Conservation (phyloP, 2,329 filamentous ascomycete species). For the Tolypocladium album region DNA sequence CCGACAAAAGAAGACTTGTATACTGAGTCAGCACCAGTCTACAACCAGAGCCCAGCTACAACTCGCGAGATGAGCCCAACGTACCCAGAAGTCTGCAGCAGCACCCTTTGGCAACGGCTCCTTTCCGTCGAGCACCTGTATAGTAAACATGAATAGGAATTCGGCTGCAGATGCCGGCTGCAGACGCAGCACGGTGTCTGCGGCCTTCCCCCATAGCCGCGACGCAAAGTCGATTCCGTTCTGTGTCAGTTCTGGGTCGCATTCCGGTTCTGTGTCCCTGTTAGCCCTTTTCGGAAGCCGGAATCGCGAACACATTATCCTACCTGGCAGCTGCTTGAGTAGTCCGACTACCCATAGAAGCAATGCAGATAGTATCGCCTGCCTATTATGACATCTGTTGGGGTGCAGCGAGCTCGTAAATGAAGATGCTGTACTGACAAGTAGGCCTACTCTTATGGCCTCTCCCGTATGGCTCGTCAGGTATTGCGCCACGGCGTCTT, state of each 20-base stretch:
- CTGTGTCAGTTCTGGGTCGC: conserved; percentile 63
- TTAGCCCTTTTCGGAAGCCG: not conserved
- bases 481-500: conserved; percentile 54
- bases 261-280: conserved; percentile 46
- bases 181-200: conserved; percentile 48
- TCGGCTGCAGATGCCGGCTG: conserved; percentile 47
- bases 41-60: no score
- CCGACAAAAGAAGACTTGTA: conserved; percentile 40
- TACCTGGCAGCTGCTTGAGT: conserved; percentile 51
- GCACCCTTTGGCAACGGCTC: conserved; percentile 69
- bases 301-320: not conserved
- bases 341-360: conserved; percentile 53
- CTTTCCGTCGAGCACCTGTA: conserved; percentile 57
- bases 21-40: not conserved
- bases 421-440: conserved; percentile 62
- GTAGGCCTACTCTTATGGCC: conserved; percentile 56
- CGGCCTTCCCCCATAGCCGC: conserved; percentile 49
- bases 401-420: conserved; percentile 52
- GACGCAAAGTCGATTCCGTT: conserved; percentile 63
- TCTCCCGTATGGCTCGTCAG: conserved; percentile 46
- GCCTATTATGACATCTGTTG: conserved; percentile 30
- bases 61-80: conserved; percentile 8
- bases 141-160: conserved; percentile 59
- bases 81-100: conserved; percentile 66
- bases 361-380: conserved; percentile 38